phyloP scores from a whole-genome alignment of 2,329 filamentous ascomycete species.

The Sporothrix luriei region DNA sequence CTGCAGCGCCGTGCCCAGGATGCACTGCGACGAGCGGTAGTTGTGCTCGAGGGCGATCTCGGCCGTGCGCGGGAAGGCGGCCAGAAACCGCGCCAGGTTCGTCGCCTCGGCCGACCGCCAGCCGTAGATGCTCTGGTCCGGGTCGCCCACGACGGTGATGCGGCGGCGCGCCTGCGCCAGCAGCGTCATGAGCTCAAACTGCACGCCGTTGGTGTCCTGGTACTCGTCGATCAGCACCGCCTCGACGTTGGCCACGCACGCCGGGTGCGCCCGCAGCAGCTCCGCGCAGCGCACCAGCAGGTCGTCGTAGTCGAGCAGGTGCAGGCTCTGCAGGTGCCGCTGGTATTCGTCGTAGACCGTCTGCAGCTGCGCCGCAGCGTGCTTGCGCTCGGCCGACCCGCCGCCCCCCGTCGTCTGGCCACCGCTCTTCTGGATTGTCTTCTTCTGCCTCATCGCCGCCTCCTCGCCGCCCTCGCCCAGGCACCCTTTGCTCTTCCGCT shows the following conservation, averaged over 20 bases:
- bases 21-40: slow-evolving; percentile 86
- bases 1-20: slow-evolving; percentile 75
- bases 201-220: slow-evolving; percentile 92
- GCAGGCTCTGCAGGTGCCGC: slow-evolving; percentile 70
- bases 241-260: slow-evolving; percentile 86
- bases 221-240: slow-evolving; percentile 95
- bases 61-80: slow-evolving; percentile 74
- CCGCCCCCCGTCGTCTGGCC: slow-evolving; percentile 34
- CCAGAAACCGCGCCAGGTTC: slow-evolving; percentile 78
- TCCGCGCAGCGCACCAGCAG: slow-evolving; percentile 81
- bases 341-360: slow-evolving; percentile 76
- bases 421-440: slow-evolving; percentile 16
- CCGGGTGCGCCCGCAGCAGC: slow-evolving; percentile 70
- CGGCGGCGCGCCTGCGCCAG: slow-evolving; percentile 71
- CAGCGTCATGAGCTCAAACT: slow-evolving; percentile 91
- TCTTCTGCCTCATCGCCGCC: slow-evolving; percentile 46
- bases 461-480: slow-evolving; percentile 42
- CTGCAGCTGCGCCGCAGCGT: slow-evolving; percentile 64
- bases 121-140: slow-evolving; percentile 96
- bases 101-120: slow-evolving; percentile 91
- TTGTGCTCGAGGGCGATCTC: slow-evolving; percentile 90
- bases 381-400: neutral
- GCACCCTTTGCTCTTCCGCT: slow-evolving; percentile 62
- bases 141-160: slow-evolving; percentile 96
- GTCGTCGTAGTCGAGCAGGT: slow-evolving; percentile 92